phyloP scores from a whole-genome alignment of 1,284 basidiomycete genomes.

The Pascua guehoae region DNA sequence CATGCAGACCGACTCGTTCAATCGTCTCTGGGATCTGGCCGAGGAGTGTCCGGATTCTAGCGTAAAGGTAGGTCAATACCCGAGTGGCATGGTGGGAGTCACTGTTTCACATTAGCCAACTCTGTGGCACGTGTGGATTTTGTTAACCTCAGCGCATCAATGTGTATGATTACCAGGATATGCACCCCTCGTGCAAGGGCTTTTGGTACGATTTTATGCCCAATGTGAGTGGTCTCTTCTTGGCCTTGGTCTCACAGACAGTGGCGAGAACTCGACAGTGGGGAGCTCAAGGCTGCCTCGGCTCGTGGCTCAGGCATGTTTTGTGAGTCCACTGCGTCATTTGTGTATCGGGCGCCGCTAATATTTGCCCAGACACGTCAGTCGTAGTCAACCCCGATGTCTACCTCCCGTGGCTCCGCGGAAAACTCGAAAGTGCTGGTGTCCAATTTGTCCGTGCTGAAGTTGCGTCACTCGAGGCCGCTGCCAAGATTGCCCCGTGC shows the following conservation, averaged over 20 bases:
- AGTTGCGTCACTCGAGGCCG: constrained; percentile 6
- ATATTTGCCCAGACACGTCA: background rate
- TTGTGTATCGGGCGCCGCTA: background rate
- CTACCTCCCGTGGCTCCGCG: constrained; percentile 11
- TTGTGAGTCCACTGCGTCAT: background rate
- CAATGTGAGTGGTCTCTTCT: background rate
- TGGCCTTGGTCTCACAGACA: too few relatives aligned
- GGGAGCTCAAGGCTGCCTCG: background rate
- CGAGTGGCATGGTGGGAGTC: too few relatives aligned
- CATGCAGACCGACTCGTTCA: constrained; percentile 6
- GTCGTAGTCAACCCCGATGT: constrained; percentile 3
- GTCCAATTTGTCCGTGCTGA: constrained; percentile 9
- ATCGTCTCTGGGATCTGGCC: constrained; percentile 3
- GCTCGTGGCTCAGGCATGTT: background rate
- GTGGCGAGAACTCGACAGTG: too few relatives aligned
- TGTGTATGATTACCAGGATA: constrained; percentile 5
- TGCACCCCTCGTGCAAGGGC: background rate
- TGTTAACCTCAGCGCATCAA: background rate
- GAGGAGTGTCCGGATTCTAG: constrained; percentile 4
- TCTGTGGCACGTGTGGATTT: too few relatives aligned
- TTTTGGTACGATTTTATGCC: constrained; percentile 1
- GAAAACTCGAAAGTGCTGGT: background rate
- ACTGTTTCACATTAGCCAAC: too few relatives aligned
- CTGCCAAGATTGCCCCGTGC: constrained; percentile 1
- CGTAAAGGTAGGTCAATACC: background rate